Evolutionary conservation across 2,329 filamentous ascomycete species (phyloP).

Genomic region (Neoarthrinium moseri): DNA sequence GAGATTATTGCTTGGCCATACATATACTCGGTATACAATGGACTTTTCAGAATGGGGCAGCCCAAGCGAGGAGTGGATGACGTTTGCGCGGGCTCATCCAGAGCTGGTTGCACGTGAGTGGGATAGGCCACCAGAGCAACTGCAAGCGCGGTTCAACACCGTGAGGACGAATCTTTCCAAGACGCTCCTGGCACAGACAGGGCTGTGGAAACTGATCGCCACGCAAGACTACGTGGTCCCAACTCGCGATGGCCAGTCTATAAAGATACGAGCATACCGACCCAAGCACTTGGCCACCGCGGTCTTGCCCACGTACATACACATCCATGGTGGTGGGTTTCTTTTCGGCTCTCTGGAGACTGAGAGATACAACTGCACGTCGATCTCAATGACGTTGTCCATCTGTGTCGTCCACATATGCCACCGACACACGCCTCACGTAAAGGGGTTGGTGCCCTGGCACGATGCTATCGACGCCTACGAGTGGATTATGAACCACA

Average conservation of each 20-base stretch:
- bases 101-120: conserved; percentile 19
- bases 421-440: conserved; percentile 52
- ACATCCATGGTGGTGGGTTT: conserved; percentile 54
- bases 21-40: no score
- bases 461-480: conserved; percentile 50
- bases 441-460: conserved; percentile 43
- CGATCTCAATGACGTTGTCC: conserved; percentile 34
- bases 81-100: conserved; percentile 24
- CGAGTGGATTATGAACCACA: conserved; percentile 44
- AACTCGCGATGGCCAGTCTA: conserved; percentile 40
- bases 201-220: conserved; percentile 10
- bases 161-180: conserved; percentile 22
- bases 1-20: not conserved
- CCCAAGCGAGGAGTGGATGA: conserved; percentile 38
- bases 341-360: conserved; percentile 47
- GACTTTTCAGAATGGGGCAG: conserved; percentile 33
- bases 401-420: conserved; percentile 48
- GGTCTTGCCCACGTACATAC: conserved; percentile 40
- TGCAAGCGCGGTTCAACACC: conserved; percentile 29
- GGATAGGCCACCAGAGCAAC: conserved; percentile 19
- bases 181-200: conserved; percentile 20
- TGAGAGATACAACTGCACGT: conserved; percentile 45
- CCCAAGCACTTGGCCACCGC: conserved; percentile 29
- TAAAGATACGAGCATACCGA: conserved; percentile 46
- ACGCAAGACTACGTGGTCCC: conserved; percentile 33